phyloP scores from a whole-genome alignment of 192 early-diverging fungal genomes.

The Backusella sp. region DNA sequence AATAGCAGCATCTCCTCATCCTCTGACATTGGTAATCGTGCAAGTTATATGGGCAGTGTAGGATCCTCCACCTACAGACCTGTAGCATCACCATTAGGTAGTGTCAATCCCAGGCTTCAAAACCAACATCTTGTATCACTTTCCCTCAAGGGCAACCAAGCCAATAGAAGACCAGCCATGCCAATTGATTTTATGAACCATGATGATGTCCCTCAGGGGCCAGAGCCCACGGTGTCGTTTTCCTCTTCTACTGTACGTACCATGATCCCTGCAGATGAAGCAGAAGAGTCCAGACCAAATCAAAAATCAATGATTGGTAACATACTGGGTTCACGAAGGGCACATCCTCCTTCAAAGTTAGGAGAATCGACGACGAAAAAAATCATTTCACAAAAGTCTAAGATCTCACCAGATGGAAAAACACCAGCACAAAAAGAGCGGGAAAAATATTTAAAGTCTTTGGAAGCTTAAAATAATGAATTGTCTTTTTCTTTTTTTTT shows the following conservation, averaged over 20 bases:
- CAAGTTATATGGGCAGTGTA: not conserved
- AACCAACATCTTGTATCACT: slow-evolving; percentile 29
- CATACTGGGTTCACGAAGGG: slow-evolving; percentile 11
- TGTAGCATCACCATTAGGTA: slow-evolving; percentile 10
- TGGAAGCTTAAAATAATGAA: not conserved
- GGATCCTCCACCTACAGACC: not conserved
- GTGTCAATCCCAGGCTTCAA: slow-evolving; percentile 22
- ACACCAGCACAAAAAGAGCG: slow-evolving; percentile 23
- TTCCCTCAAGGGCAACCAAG: slow-evolving; percentile 7
- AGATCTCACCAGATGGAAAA: slow-evolving; percentile 8
- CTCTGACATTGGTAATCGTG: not conserved
- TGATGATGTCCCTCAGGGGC: not conserved
- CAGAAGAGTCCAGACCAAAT: not conserved
- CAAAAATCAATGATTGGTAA: not conserved
- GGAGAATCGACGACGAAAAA: slow-evolving; percentile 1
- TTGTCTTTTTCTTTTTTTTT: no score
- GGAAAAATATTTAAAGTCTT: slow-evolving; percentile 18
- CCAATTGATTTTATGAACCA: slow-evolving; percentile 23
- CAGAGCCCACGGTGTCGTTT: slow-evolving; percentile 21
- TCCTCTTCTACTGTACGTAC: slow-evolving; percentile 29
- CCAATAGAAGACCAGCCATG: not conserved
- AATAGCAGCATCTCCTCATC: slow-evolving; percentile 16
- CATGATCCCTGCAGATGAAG: slow-evolving; percentile 24
- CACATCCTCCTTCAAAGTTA: slow-evolving; percentile 8
- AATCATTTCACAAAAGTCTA: not conserved